Conservation (phyloP, 352 stramenopile genomes). For the Peronospora belbahrii region DNA sequence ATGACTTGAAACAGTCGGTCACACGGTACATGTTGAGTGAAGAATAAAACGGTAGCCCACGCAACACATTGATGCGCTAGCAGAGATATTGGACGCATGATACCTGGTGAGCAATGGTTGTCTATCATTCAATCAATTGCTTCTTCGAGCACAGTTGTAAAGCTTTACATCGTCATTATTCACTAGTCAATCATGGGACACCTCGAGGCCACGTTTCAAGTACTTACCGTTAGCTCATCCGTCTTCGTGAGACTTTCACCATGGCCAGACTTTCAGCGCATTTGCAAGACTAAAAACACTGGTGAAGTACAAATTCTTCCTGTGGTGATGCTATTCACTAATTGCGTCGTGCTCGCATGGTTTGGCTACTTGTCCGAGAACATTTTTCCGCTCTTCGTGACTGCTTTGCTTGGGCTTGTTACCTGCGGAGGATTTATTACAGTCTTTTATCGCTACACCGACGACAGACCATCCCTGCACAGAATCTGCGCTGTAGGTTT, state of each 20-base stretch:
- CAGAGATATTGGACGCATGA: no score
- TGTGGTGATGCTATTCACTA: constrained; percentile 56
- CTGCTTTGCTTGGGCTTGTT: constrained; percentile 35
- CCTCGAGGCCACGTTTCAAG: constrained; percentile 30
- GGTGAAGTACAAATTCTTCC: constrained; percentile 45
- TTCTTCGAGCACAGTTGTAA: neutral
- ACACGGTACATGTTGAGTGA: no score
- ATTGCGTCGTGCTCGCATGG: constrained; percentile 52
- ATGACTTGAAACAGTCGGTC: no score
- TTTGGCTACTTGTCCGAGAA: constrained; percentile 39
- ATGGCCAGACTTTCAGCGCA: constrained; percentile 40
- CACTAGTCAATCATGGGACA: constrained; percentile 9
- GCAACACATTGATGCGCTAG: no score
- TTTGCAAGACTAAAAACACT: constrained; percentile 42
- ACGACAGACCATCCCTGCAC: constrained; percentile 18
- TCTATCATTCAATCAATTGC: neutral
- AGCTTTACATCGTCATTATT: neutral
- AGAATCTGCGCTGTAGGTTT: constrained; percentile 10
- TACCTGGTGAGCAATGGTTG: neutral
- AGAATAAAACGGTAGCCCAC: no score
- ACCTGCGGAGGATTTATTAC: constrained; percentile 36
- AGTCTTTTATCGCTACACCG: constrained; percentile 38
- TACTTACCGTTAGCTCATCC: constrained; percentile 54
- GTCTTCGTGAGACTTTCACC: constrained; percentile 62
- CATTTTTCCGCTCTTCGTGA: constrained; percentile 52